Percentiles rank a stretch among this genome's conserved stretches.
These are phyloP conservation scores for Puya raimondii DNA, from an alignment of 176 grass and related monocot genomes.

Conservation along the genomic window DNA sequence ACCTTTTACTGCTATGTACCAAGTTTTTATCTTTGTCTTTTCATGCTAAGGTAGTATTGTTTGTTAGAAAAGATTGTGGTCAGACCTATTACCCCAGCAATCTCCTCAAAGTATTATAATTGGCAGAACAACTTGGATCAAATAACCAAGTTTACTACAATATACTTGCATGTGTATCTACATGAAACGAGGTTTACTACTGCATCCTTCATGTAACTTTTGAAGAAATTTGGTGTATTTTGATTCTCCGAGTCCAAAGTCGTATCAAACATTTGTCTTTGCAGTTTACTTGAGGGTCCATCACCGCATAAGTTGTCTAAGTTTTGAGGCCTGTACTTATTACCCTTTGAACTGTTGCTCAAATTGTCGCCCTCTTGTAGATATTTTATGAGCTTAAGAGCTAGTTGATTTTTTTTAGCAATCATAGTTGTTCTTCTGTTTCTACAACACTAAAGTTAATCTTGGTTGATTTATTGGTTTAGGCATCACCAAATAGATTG, in stretches of 20 bases:
- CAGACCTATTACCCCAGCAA: background rate
- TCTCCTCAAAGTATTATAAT: background rate
- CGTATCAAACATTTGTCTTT: too few species aligned
- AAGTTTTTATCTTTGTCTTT: conserved; percentile 17
- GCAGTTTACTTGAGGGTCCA: too few species aligned
- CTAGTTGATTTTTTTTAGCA: too few species aligned
- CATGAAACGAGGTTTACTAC: too few species aligned
- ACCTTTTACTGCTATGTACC: conserved; percentile 9
- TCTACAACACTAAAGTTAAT: too few species aligned
- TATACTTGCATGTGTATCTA: too few species aligned
- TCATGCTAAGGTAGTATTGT: background rate
- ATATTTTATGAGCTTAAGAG: background rate
- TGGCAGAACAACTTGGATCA: background rate
- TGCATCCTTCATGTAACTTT: too few species aligned
- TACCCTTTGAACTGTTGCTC: background rate
- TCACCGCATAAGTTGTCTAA: background rate
- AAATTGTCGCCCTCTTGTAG: background rate
- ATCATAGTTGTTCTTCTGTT: too few species aligned
- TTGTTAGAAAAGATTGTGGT: background rate
- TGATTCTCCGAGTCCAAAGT: too few species aligned
- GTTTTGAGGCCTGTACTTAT: background rate
- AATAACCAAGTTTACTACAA: background rate
- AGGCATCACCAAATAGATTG: too few species aligned
- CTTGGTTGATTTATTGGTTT: too few species aligned
- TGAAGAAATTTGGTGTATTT: too few species aligned